phyloP scores from a whole-genome alignment of 768 basidiomycete genomes.

The Pulveroboletus sp. region DNA sequence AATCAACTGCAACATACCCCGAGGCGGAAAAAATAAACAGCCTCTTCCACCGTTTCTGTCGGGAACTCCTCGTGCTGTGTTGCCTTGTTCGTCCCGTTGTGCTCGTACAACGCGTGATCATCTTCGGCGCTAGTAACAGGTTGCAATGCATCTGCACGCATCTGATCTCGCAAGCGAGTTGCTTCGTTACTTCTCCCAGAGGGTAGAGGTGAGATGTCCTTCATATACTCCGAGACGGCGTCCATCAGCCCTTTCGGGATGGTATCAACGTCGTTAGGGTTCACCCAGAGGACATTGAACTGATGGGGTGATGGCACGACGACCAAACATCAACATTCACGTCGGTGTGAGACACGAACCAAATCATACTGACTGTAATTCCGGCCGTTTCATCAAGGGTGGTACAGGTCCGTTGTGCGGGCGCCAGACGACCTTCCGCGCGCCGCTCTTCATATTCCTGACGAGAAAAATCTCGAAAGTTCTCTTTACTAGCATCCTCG shows the following conservation, averaged over 20 bases:
- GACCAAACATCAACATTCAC: constrained; percentile 6
- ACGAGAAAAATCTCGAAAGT: constrained; percentile 68
- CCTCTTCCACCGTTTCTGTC: constrained; percentile 63
- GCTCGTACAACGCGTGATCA: constrained; percentile 29
- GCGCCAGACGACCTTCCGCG: constrained; percentile 66
- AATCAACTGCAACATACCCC: constrained; percentile 41
- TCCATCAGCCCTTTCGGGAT: constrained; percentile 68
- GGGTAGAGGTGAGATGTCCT: constrained; percentile 7
- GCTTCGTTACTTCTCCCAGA: constrained; percentile 20
- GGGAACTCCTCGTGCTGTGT: constrained; percentile 38
- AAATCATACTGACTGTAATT: constrained; percentile 40
- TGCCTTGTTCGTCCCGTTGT: constrained; percentile 15
- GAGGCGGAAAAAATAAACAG: constrained; percentile 62
- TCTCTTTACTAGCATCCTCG: constrained; percentile 49
- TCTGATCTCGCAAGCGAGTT: constrained; percentile 65
- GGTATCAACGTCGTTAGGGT: constrained; percentile 60
- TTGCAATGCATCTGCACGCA: constrained; percentile 70
- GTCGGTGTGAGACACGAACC: background rate
- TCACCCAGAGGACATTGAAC: constrained; percentile 84
- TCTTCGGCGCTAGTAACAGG: constrained; percentile 39
- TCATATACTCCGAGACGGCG: constrained; percentile 45
- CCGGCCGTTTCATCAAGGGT: constrained; percentile 75
- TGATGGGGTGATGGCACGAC: constrained; percentile 26
- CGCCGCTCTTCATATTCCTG: constrained; percentile 75
- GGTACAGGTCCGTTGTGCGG: constrained; percentile 71